Percentiles rank a stretch among this genome's conserved stretches.
Conservation (phyloP, 2,329 filamentous ascomycete genomes). For the Cryphonectria parasitica region DNA sequence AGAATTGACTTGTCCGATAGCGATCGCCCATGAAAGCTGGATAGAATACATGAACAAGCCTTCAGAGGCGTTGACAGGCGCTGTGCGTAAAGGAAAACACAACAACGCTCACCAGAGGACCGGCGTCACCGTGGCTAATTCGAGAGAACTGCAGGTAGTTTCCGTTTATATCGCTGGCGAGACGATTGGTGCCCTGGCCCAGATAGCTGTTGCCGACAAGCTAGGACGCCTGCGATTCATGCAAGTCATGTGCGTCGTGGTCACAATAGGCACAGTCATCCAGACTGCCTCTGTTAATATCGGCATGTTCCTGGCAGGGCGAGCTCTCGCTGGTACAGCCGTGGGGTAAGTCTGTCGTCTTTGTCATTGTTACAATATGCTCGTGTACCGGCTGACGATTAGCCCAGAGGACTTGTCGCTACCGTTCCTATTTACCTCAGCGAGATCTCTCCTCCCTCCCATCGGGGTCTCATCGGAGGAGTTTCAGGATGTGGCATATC, state of each 20-base stretch:
- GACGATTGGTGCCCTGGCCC: slow-evolving; percentile 55
- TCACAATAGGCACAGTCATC: slow-evolving; percentile 57
- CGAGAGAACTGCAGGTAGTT: slow-evolving; percentile 46
- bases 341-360: slow-evolving; percentile 42
- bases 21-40: slow-evolving; percentile 64
- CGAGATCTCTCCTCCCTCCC: slow-evolving; percentile 54
- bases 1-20: slow-evolving; percentile 35
- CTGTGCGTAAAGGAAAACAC: slow-evolving; percentile 37
- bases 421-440: slow-evolving; percentile 60
- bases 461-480: slow-evolving; percentile 57
- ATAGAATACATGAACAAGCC: slow-evolving; percentile 61
- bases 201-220: slow-evolving; percentile 57
- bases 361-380: neutral
- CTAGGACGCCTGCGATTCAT: slow-evolving; percentile 58
- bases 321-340: slow-evolving; percentile 50
- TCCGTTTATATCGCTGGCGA: slow-evolving; percentile 64
- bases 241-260: slow-evolving; percentile 56
- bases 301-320: slow-evolving; percentile 57
- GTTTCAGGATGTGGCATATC: slow-evolving; percentile 58
- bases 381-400: neutral
- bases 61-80: slow-evolving; percentile 57
- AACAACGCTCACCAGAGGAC: neutral
- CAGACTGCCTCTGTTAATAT: slow-evolving; percentile 60
- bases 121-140: neutral
- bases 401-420: slow-evolving; percentile 45